Evolutionary conservation across 225 moss, liverwort and hornwort species (phyloP), one percentile per base, ranked within the genome.

Genomic region (Sphagnum tenellum): DNA sequence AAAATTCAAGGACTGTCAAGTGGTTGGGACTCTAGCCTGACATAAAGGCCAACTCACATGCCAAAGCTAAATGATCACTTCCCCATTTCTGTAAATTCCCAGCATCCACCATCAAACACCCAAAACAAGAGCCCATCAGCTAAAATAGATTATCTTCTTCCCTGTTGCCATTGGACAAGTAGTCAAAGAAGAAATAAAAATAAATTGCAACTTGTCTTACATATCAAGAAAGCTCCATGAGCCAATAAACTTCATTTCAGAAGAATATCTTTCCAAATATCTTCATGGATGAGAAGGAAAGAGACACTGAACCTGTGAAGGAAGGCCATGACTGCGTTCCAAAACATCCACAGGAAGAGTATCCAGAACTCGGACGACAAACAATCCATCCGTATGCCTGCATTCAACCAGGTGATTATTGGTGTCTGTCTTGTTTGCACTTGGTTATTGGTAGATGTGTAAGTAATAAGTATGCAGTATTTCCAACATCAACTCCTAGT

Each of bases 41-140:
- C 64, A 71, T 76, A 68, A 95, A 81, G 55, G 79, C 80, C 59
- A 96, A 77, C 74, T 96, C 95, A 55, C 95, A 92, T 61, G 88
- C 95, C 69, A 96, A 71, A 8, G 95, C 92, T 67, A 96, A 74
- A 70, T 96, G 95, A 83, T 96, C 95, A 72, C 95, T 96, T 57
- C 92, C 95, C 95, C 92, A 96, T 83, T 89, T 89, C 88, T 92
- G 94, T 46, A 5, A 3, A 14, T 45, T 4, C 4, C 4, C 46
- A 4, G 8, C 29, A 29, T 45, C 45, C 3, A 14, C 7, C 13
- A 64, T 53, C 3, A 4, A 48, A 3, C 12, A 53, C 8, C 7
- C 6, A 50, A 12, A 13, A 11, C 3, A 7, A 7, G 3, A 49
- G 8, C 12, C 66, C n/a, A 29, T n/a, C 54, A 8, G n/a, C 6